A percentile compares a stretch with the other conserved stretches of the same genome.
Evolutionary conservation across 2,329 filamentous ascomycete species (phyloP).

Genomic region (Sclerotinia subarctica): DNA sequence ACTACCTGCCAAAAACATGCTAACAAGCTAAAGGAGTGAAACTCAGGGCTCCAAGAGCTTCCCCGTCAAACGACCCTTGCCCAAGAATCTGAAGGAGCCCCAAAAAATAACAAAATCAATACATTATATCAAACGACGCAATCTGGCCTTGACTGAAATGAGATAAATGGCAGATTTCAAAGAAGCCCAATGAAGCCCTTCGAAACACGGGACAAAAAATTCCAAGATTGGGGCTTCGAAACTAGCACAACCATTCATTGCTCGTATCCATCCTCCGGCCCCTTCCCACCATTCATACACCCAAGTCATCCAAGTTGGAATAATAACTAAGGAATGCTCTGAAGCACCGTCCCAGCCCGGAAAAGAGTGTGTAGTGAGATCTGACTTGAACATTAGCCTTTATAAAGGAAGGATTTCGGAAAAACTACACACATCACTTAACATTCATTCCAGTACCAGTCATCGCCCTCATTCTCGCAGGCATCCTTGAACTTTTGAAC

Average conservation of each 20-base stretch:
- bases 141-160: neutral
- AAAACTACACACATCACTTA: neutral
- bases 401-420: neutral
- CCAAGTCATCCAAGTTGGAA: too few species aligned
- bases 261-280: neutral
- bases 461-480: neutral
- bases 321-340: neutral
- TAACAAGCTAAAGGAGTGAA: neutral
- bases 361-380: neutral
- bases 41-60: neutral
- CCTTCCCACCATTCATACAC: too few species aligned
- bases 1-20: neutral
- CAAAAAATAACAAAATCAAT: neutral
- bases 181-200: accelerated
- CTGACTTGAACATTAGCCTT: neutral
- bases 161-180: too few species aligned
- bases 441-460: conserved; percentile 1
- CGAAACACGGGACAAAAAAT: neutral
- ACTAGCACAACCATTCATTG: neutral
- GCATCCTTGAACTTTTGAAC: neutral
- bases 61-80: neutral
- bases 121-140: neutral
- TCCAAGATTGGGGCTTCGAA: neutral
- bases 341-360: neutral
- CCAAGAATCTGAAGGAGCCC: neutral